A percentile compares a stretch with the other conserved stretches of the same genome.
These are phyloP conservation scores for Pseudotsuga menziesii DNA, from an alignment of 75 land plant species.

Conservation along the genomic window DNA sequence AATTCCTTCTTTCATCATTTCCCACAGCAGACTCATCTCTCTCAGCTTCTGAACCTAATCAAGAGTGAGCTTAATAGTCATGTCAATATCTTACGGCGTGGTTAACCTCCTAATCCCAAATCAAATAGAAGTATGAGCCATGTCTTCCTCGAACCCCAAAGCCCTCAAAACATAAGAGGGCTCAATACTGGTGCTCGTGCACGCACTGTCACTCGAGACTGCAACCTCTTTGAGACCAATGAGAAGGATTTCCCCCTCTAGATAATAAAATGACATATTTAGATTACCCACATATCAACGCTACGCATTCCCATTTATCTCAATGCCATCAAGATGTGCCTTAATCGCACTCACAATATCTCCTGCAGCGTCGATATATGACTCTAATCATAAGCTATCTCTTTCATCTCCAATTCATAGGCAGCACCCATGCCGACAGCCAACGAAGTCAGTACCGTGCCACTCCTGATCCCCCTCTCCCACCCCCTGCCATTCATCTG, in stretches of 20 bases:
- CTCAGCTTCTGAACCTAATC: conserved; percentile 82
- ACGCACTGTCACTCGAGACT: conserved; percentile 98
- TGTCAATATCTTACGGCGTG: conserved; percentile 82
- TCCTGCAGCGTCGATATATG: conserved; percentile 56
- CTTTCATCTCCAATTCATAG: conserved; percentile 70
- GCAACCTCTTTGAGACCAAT: conserved; percentile 99
- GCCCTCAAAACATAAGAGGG: conserved; percentile 96
- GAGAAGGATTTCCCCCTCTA: conserved; percentile 94
- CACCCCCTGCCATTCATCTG: conserved; percentile 99
- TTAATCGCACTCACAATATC: conserved; percentile 64
- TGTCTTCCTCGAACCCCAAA: conserved; percentile 95
- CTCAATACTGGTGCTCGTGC: conserved; percentile 97
- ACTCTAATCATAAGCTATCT: conserved; percentile 78
- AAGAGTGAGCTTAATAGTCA: conserved; percentile 74
- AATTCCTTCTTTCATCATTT: conserved; percentile 95
- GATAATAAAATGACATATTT: conserved; percentile 93
- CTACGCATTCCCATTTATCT: conserved; percentile 84
- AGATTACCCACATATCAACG: conserved; percentile 70
- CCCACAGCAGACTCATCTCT: conserved; percentile 96
- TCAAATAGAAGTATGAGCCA: conserved; percentile 98
- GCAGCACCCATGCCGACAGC: conserved; percentile 94
- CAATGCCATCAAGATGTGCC: conserved; percentile 66
- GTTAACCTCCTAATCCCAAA: conserved; percentile 97
- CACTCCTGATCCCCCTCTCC: conserved; percentile 93
- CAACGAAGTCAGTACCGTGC: conserved; percentile 87